Base-by-base conservation (phyloP, 1,284 basidiomycete genomes). In the Sanghuangporus weigelae region DNA sequence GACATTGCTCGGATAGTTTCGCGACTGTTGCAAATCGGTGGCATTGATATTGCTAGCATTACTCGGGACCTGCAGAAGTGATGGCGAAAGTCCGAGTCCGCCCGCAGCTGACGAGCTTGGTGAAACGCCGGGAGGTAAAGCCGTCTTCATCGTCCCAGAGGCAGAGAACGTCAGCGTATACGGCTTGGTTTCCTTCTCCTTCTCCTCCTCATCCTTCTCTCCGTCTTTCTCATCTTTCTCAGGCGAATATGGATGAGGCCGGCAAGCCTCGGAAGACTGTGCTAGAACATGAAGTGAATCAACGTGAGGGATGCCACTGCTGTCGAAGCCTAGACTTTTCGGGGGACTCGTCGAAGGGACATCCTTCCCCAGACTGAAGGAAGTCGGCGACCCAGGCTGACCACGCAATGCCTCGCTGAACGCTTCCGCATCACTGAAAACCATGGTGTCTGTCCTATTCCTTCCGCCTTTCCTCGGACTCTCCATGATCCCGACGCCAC, bases 391-490 rank as follows among this genome's bases (percentile, higher is more conserved):
- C 6, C 42, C 58, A 11, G 16, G 35, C 7, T 42, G 19, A 7
- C 54, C 57, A 16, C 62, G 60, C 7, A 66, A 38, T 42, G 58
- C 61, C 46, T 66, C 64, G 21, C 57, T 60, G 48, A 49, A 63
- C 12, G 57, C 64, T 2, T 65, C 77, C 0, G 74, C 81, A 59
- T 89, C 88, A 67, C 81, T 84, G 69, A 84, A 82, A 21, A 91
- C 83, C 90, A 92, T 91, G 12, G 89, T 92, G 69, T 90, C 89
- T 16, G 89, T 92, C 60, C 89, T 75, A 66, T 73, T 83, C 40
- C 89, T 77, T 0, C 87, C 87, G 14, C 80, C 70, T 68, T 78
- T 82, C 16, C 84, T 73, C 51, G 85, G 81, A 72, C 82, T 85
- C 56, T 80, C 78, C 50, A 72, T 68, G 40, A 73, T 72, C 1